Evolutionary conservation across 1,284 basidiomycete species (phyloP), one percentile per base, ranked within the genome.

Genomic region (Lentinula novae-zelandiae): DNA sequence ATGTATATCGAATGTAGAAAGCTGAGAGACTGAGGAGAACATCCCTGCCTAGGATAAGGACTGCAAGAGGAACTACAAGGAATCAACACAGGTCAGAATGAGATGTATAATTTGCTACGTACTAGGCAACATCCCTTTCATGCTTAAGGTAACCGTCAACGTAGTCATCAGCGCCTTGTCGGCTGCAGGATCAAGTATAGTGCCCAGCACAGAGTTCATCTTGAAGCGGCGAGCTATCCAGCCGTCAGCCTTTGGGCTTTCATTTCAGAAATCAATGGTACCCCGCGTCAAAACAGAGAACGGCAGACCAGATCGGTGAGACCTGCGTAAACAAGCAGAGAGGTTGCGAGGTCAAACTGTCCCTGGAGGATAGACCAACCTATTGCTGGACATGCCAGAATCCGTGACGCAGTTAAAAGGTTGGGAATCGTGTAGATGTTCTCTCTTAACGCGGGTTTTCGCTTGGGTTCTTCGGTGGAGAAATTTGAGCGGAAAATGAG

Each of bases 141-240:
- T 84, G 0, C 92, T 86, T 60, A 99, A 77, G 0, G 94, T 91
- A 53, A 96, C 79, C 1, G 94, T 95, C 71, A 99, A 81, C 0
- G 96, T 98, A 0, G 96, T 97, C 89, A 99, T 93, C 51, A 99
- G 78, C 27, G 87, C 82, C 76, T 99, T 99, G 82, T 99, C 96
- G 1, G 97, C 96, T 0, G 96, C 95, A 7, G 96, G 96, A 73
- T 99, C 97, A 6, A 98, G 82, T 62, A 99, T 96, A 10, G 92
- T 93, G 9, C 96, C 96, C 39, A 99, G 81, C 9, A 98, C 94
- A 9, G 93, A 90, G 56, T 78, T 82, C 89, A 95, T 90, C 49
- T 91, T 87, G 78, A 83, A 97, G 62, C 83, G 83, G 62, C 96
- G 82, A 0, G 96, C 97, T 53, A 99, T 76, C 72, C 81, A 97